A percentile compares a stretch with the other conserved stretches of the same genome.
Evolutionary conservation across 2,329 filamentous ascomycete genomes (phyloP).

Genomic region (Colletotrichum falcatum): DNA sequence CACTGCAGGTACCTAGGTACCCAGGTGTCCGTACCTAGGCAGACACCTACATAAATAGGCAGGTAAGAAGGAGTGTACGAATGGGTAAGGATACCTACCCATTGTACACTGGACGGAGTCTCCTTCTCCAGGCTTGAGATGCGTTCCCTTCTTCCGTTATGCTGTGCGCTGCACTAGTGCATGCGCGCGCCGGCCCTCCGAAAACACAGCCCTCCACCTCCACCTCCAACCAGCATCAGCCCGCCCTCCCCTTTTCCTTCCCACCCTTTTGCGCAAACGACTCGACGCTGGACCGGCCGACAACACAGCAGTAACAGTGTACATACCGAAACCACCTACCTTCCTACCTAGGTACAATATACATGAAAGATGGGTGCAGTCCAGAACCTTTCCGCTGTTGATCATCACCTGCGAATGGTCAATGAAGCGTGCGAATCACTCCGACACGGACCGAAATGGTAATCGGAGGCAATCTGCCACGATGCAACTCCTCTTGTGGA

Average conservation of each 20-base stretch:
- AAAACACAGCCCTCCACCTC: not conserved
- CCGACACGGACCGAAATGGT: slow-evolving; percentile 18
- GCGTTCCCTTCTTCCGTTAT: slow-evolving; percentile 9
- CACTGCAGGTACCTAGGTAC: too few relatives aligned
- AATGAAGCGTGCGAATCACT: slow-evolving; percentile 4
- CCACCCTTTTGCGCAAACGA: not conserved
- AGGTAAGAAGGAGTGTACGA: too few relatives aligned
- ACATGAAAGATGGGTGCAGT: not conserved
- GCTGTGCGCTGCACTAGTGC: slow-evolving; percentile 19
- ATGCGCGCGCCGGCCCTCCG: slow-evolving; percentile 35
- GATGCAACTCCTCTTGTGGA: slow-evolving; percentile 21
- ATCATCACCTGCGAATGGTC: slow-evolving; percentile 10
- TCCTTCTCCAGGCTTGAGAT: not conserved
- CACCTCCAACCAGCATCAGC: not conserved
- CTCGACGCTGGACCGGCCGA: not conserved
- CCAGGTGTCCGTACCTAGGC: too few relatives aligned
- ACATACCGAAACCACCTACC: too few relatives aligned
- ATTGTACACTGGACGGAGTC: not conserved
- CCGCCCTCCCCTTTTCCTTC: not conserved
- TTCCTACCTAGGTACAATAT: too few relatives aligned
- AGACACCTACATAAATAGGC: too few relatives aligned
- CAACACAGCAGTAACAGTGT: not conserved
- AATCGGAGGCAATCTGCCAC: slow-evolving; percentile 31
- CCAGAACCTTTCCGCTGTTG: slow-evolving; percentile 16
- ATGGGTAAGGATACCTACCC: too few relatives aligned